Evolutionary conservation across 805 yeast species (phyloP).

Genomic region (Teunomyces kruisii): DNA sequence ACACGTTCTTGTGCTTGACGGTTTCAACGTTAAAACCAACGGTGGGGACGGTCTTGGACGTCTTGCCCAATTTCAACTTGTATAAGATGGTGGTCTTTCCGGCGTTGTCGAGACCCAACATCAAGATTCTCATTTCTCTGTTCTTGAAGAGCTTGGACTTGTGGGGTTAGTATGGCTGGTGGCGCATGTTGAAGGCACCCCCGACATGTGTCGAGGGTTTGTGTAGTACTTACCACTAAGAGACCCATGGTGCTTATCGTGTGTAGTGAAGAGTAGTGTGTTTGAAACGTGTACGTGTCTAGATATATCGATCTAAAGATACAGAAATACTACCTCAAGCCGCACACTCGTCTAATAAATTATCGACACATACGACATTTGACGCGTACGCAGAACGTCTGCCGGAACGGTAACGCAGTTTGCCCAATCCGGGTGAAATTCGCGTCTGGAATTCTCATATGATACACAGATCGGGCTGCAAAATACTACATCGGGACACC

Average conservation of each 20-base stretch:
- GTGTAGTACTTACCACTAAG: slow-evolving; percentile 18
- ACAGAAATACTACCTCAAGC: neutral
- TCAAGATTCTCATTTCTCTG: slow-evolving; percentile 93
- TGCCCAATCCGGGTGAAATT: neutral
- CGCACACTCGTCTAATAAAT: neutral
- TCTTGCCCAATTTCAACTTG: slow-evolving; percentile 74
- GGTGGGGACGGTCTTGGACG: slow-evolving; percentile 82
- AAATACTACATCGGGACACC: neutral
- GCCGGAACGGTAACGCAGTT: neutral
- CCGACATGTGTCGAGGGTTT: too few relatives aligned
- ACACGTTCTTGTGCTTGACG: slow-evolving; percentile 75
- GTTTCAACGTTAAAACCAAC: slow-evolving; percentile 93
- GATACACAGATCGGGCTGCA: neutral
- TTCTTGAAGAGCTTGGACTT: slow-evolving; percentile 54
- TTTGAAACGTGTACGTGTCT: neutral
- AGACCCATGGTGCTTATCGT: slow-evolving; percentile 15
- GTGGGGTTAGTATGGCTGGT: slow-evolving; percentile 7
- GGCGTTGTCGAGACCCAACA: slow-evolving; percentile 92
- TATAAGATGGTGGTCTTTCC: slow-evolving; percentile 90
- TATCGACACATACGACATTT: neutral
- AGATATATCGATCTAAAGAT: neutral
- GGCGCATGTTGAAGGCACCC: too few relatives aligned
- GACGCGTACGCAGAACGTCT: neutral
- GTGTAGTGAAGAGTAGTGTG: neutral
- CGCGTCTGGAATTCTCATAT: neutral